Base-by-base conservation (phyloP, 2,329 filamentous ascomycete species). In the Monilinia vaccinii-corymbosi region DNA sequence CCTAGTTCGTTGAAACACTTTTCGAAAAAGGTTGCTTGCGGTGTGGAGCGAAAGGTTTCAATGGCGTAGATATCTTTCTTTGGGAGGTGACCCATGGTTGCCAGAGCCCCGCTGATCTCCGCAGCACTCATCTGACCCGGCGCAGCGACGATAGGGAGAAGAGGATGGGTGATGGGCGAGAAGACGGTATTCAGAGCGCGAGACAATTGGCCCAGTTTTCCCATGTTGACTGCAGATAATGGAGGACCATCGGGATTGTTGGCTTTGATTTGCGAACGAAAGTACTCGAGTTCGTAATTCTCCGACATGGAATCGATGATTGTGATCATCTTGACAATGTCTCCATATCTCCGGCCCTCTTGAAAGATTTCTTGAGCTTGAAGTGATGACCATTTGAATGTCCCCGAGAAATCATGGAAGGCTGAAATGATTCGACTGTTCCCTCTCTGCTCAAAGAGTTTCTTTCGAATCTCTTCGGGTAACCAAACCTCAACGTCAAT, bases 281-380 rank as follows among this genome's bases (percentile, higher is more conserved):
- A 95, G 73, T 92, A 92, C 73, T 95, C 91, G 38, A 95, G 80
- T 75, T 95, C 89, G 70, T 95, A 94, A 73, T 95, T 94, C 67
- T 92, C 89, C 70, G 91, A 89, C 71, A 88, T 85, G 45, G 87
- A 86, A 70, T 85, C 87, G 70, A 91, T 89, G 70, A 92, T 86
- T 36, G 87, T 85, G 68, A 94, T 94, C 88, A 95, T 94, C 76
- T 94, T 95, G 70, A 95, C 86, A 60, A 95, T 89, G 71, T 95
- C 89, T 50, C 88, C 87, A 66, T 91, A 91, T 61, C 83, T 82
- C 50, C 82, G 82, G 10, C 87, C 89, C 65, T 86, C 81, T 61
- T 83, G 77, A 67, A 92, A 95, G 4, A 93, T 80, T 13, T 81
- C 77, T 68, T 88, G 83, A 1, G 89, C 89, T 65, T 88, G 81